Evolutionary conservation across 2,329 filamentous ascomycete species (phyloP).

Genomic region (Trichocomaceae sp.): DNA sequence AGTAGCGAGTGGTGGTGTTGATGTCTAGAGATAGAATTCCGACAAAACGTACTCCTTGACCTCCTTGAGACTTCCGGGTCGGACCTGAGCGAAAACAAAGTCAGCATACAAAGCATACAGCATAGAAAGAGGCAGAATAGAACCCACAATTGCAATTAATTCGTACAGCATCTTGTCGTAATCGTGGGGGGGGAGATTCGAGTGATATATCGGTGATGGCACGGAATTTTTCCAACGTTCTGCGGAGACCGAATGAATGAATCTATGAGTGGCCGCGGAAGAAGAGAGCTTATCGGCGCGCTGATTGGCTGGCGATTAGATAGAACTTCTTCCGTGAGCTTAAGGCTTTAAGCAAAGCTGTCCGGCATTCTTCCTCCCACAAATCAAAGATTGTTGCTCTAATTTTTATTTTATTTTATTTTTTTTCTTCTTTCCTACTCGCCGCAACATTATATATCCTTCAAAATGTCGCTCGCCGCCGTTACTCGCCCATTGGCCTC

Average conservation of each 20-base stretch:
- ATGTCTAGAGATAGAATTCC: slow-evolving; percentile 13
- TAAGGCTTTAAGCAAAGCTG: too few species aligned
- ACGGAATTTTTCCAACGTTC: slow-evolving; percentile 17
- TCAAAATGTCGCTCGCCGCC: slow-evolving; percentile 34
- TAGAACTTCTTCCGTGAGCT: slow-evolving; percentile 12
- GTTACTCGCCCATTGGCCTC: slow-evolving; percentile 32
- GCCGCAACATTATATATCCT: neutral
- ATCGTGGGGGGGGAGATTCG: slow-evolving; percentile 10
- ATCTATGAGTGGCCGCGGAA: too few species aligned
- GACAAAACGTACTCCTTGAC: slow-evolving; percentile 84
- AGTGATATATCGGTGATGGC: slow-evolving; percentile 5
- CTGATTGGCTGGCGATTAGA: neutral
- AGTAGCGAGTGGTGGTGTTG: neutral
- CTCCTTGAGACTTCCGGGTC: slow-evolving; percentile 80
- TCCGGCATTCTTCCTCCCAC: slow-evolving; percentile 8
- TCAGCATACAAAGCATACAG: slow-evolving; percentile 5
- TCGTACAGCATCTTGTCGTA: slow-evolving; percentile 78
- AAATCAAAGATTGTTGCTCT: too few species aligned
- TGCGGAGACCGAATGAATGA: neutral
- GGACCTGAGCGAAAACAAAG: slow-evolving; percentile 57
- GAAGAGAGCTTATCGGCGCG: neutral
- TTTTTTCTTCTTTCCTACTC: neutral
- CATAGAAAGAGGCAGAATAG: neutral
- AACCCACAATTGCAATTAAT: slow-evolving; percentile 82
- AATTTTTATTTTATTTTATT: slow-evolving; percentile 5